A percentile compares a stretch with the other conserved stretches of the same genome.
Conservation (phyloP, 768 basidiomycete species). For the Chalciporus pseudorubinellus region DNA sequence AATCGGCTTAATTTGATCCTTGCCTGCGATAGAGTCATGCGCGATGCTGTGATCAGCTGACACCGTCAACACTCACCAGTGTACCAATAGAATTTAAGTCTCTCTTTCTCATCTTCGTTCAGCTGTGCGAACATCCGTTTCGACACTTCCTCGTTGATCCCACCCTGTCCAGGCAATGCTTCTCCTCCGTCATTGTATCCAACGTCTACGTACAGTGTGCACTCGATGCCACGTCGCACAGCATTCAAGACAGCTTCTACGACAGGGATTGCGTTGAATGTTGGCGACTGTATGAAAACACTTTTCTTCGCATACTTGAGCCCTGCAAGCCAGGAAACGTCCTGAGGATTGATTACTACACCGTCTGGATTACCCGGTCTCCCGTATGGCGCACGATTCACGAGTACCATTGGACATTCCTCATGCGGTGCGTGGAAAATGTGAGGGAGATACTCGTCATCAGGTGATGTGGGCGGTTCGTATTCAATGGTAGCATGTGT, state of each 20-base stretch:
- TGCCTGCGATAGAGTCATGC: conserved; percentile 33
- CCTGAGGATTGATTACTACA: conserved; percentile 54
- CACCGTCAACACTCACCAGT: conserved; percentile 26
- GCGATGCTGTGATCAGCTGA: not conserved
- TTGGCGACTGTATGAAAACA: conserved; percentile 76
- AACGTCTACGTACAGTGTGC: conserved; percentile 59
- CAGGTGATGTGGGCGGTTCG: conserved; percentile 22
- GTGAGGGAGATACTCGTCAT: conserved; percentile 61
- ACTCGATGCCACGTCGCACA: conserved; percentile 57
- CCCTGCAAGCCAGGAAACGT: conserved; percentile 65
- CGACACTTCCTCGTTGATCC: conserved; percentile 69
- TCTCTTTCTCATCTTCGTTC: conserved; percentile 42
- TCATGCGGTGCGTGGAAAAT: conserved; percentile 55
- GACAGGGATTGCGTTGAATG: conserved; percentile 64
- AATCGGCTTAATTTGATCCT: conserved; percentile 62
- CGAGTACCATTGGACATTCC: conserved; percentile 63
- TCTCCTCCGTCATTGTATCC: conserved; percentile 59
- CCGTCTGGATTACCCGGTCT: conserved; percentile 43
- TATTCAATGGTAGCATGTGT: conserved; percentile 31
- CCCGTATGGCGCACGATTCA: conserved; percentile 61
- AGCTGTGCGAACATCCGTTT: conserved; percentile 55
- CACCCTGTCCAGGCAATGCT: conserved; percentile 64
- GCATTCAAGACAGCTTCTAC: conserved; percentile 58
- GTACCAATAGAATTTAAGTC: conserved; percentile 56
- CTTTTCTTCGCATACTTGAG: conserved; percentile 56